These are phyloP conservation scores for Delitschia confertaspora DNA, from an alignment of 495 filamentous ascomycete genomes.

Conservation along the genomic window DNA sequence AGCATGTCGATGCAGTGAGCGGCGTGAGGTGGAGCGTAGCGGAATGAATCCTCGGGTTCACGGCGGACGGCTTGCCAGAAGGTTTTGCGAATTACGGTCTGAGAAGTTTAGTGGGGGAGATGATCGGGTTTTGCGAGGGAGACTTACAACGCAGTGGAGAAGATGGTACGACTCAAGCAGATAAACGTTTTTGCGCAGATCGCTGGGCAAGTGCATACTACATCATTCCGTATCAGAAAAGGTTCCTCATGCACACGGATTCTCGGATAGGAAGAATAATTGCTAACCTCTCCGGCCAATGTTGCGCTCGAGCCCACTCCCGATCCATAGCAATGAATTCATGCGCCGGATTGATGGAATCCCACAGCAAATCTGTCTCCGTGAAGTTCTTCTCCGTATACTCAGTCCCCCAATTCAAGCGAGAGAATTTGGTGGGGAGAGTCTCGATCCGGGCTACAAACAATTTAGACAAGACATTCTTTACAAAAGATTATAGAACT, in stretches of 20 bases:
- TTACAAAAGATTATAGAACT: background rate
- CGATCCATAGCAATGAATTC: constrained; percentile 18
- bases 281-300: constrained; percentile 18
- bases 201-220: constrained; percentile 9
- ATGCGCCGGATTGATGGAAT: constrained; percentile 12
- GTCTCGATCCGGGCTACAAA: constrained; percentile 4
- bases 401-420: constrained; percentile 9
- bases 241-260: too few species aligned
- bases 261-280: background rate
- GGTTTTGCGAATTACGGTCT: background rate
- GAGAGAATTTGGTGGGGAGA: background rate
- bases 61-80: constrained; percentile 4
- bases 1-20: constrained; percentile 12
- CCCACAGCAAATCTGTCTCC: constrained; percentile 8
- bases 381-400: constrained; percentile 7
- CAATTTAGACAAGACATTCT: background rate
- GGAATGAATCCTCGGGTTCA: background rate
- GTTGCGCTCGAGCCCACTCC: background rate
- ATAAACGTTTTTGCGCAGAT: constrained; percentile 1
- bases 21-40: constrained; percentile 1
- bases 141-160: constrained; percentile 8
- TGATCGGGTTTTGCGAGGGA: too few species aligned
- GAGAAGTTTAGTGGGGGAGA: too few species aligned
- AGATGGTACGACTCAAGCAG: constrained; percentile 9
- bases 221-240: too few species aligned